A percentile compares a stretch with the other conserved stretches of the same genome.
Conservation (phyloP, 2,329 filamentous ascomycete genomes). For the Beauveria sp. region DNA sequence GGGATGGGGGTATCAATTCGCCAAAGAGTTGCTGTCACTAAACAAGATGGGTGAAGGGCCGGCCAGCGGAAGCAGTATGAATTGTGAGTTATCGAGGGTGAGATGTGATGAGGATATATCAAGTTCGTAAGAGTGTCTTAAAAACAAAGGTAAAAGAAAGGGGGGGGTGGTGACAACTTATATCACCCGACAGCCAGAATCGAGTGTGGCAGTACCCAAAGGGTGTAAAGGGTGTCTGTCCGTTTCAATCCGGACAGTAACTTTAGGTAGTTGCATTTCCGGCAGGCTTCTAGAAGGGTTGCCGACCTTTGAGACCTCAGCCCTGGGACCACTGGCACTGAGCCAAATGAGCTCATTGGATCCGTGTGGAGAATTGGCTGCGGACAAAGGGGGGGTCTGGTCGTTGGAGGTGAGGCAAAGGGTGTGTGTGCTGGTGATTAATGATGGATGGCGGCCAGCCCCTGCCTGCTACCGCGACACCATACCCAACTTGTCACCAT, state of each 20-base stretch:
- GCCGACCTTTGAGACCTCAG: background rate
- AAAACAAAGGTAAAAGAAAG: background rate
- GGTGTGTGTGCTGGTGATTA: background rate
- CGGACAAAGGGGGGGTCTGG: background rate
- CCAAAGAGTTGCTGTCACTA: background rate
- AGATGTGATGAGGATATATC: background rate
- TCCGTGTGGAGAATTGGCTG: slow-evolving; percentile 6
- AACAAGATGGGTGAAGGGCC: background rate
- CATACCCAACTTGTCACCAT: slow-evolving; percentile 5
- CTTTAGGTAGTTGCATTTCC: background rate
- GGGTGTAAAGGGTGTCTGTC: background rate
- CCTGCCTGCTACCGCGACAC: background rate
- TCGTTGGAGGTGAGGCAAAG: background rate
- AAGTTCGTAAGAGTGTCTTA: background rate
- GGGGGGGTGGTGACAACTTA: slow-evolving; percentile 7
- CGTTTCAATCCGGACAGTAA: background rate
- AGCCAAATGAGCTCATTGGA: slow-evolving; percentile 6
- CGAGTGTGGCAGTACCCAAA: slow-evolving; percentile 7
- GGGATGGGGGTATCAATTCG: background rate
- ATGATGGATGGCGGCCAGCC: background rate
- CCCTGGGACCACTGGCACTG: background rate
- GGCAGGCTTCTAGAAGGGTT: slow-evolving; percentile 9
- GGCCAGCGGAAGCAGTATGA: background rate
- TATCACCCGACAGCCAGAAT: slow-evolving; percentile 6
- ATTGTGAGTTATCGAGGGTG: background rate